Evolutionary conservation across 2,329 filamentous ascomycete species (phyloP).

Genomic region (Chaetomium sp.): DNA sequence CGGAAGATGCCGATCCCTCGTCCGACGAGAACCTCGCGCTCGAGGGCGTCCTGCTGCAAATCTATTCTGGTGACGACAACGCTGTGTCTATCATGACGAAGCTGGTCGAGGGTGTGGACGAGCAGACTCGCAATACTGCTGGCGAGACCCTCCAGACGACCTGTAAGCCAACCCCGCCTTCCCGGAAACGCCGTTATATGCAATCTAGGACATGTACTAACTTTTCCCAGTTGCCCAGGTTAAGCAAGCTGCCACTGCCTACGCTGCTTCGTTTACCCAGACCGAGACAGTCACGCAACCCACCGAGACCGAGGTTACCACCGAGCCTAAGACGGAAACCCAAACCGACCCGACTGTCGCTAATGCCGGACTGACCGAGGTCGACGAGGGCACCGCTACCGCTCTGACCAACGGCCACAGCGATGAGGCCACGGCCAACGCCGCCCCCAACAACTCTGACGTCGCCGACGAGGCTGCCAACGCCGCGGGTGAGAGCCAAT

Average conservation of each 20-base stretch:
- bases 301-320: slow-evolving; percentile 26
- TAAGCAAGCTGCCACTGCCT: slow-evolving; percentile 48
- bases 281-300: slow-evolving; percentile 20
- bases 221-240: slow-evolving; percentile 47
- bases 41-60: slow-evolving; percentile 69
- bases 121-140: slow-evolving; percentile 58
- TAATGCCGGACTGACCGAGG: slow-evolving; percentile 62
- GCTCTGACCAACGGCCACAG: slow-evolving; percentile 38
- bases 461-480: slow-evolving; percentile 50
- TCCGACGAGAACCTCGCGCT: slow-evolving; percentile 72
- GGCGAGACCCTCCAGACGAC: slow-evolving; percentile 61
- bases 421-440: slow-evolving; percentile 30
- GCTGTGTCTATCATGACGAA: slow-evolving; percentile 71
- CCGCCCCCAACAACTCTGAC: slow-evolving; percentile 42
- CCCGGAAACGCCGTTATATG: neutral
- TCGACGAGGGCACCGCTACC: slow-evolving; percentile 43
- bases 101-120: slow-evolving; percentile 65
- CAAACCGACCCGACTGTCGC: slow-evolving; percentile 60
- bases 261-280: slow-evolving; percentile 38
- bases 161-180: slow-evolving; percentile 44
- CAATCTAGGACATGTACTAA: slow-evolving; percentile 16
- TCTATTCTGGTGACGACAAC: slow-evolving; percentile 70
- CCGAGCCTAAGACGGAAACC: slow-evolving; percentile 26
- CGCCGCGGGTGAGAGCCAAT: slow-evolving; percentile 58
- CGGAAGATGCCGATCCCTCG: slow-evolving; percentile 58